A percentile compares a stretch with the other conserved stretches of the same genome.
Evolutionary conservation across 306 rosid species (phyloP).

Genomic region (Styphnolobium japonicum): DNA sequence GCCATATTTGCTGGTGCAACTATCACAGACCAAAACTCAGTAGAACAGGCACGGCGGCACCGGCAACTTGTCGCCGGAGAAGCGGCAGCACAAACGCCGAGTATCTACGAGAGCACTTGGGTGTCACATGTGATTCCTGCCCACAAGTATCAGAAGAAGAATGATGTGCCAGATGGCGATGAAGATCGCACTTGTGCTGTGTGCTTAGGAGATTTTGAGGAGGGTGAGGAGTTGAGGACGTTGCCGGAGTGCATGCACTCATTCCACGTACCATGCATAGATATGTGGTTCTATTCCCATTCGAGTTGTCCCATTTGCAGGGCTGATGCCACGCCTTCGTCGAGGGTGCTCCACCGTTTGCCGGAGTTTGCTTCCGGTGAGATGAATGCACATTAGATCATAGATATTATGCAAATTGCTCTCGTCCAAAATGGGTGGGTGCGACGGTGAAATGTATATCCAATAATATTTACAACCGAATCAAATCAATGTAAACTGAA

Average conservation of each 20-base stretch:
- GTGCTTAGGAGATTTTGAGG: constrained; percentile 59
- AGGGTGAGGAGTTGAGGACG: constrained; percentile 57
- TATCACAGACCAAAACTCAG: background rate
- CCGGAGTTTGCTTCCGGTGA: background rate
- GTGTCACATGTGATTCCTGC: constrained; percentile 42
- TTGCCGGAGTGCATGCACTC: constrained; percentile 61
- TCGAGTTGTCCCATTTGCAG: constrained; percentile 60
- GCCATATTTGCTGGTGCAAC: constrained; percentile 25
- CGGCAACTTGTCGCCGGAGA: background rate
- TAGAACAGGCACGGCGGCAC: background rate
- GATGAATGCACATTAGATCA: background rate
- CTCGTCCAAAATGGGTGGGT: background rate
- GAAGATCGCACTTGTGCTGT: constrained; percentile 46
- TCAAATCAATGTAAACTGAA: too few species aligned
- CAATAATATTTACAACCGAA: too few species aligned
- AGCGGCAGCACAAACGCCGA: too few species aligned
- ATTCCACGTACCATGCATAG: constrained; percentile 59
- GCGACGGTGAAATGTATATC: background rate
- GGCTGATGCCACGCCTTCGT: constrained; percentile 19
- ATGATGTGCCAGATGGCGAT: constrained; percentile 5
- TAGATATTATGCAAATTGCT: background rate
- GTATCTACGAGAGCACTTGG: background rate
- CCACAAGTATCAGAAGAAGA: constrained; percentile 29
- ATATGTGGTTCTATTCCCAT: constrained; percentile 60
- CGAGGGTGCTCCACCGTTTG: background rate